Evolutionary conservation across 2,329 filamentous ascomycete genomes (phyloP).

Genomic region (Colletotrichum salicis): DNA sequence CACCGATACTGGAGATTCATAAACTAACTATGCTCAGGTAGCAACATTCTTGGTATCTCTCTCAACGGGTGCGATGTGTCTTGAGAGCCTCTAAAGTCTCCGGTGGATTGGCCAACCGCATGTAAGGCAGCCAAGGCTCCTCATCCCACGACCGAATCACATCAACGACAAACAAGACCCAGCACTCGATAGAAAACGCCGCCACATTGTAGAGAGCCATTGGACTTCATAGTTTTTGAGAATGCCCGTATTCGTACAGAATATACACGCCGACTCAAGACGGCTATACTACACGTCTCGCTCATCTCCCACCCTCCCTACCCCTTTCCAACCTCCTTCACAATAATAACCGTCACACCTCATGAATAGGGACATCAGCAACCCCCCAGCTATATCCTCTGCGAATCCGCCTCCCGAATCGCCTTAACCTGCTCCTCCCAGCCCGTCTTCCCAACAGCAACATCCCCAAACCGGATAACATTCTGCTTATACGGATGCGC

Average conservation of each 20-base stretch:
- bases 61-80: not conserved
- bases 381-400: slow-evolving; percentile 56
- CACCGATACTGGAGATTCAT: not conserved
- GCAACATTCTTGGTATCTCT: not conserved
- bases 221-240: slow-evolving; percentile 25
- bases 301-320: not conserved
- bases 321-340: not conserved
- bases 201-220: not conserved
- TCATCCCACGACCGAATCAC: not conserved
- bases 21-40: not conserved
- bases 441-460: slow-evolving; percentile 62
- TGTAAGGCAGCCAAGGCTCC: not conserved
- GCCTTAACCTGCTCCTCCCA: slow-evolving; percentile 64
- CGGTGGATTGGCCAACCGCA: not conserved
- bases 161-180: not conserved
- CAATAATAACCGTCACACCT: not conserved
- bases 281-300: slow-evolving; percentile 4
- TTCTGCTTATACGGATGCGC: slow-evolving; percentile 94
- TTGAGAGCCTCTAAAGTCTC: not conserved
- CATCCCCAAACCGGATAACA: slow-evolving; percentile 76
- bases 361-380: not conserved
- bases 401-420: slow-evolving; percentile 60
- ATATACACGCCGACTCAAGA: slow-evolving; percentile 34
- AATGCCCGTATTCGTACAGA: slow-evolving; percentile 36
- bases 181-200: not conserved